Conservation (phyloP, 2,329 filamentous ascomycete species). For the Leptosphaerulina australis region DNA sequence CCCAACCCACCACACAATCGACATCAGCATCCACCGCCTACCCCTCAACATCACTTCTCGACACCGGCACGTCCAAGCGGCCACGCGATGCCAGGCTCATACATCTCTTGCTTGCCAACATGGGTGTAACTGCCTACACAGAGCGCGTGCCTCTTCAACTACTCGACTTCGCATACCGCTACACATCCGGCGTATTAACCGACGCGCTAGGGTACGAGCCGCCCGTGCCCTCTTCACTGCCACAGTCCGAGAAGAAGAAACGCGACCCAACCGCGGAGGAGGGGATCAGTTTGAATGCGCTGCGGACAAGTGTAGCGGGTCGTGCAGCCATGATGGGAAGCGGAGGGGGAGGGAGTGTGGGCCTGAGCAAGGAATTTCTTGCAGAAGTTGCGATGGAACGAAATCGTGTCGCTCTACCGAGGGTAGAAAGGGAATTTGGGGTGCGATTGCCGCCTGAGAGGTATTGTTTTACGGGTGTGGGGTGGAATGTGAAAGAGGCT, state of each 20-base stretch:
- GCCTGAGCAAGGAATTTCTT: slow-evolving; percentile 75
- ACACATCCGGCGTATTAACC: slow-evolving; percentile 72
- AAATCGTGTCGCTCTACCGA: slow-evolving; percentile 53
- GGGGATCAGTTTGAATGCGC: slow-evolving; percentile 67
- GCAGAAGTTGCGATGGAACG: slow-evolving; percentile 65
- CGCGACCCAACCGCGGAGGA: slow-evolving; percentile 39
- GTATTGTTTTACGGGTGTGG: slow-evolving; percentile 54
- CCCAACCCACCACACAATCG: slow-evolving; percentile 20
- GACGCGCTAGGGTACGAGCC: slow-evolving; percentile 58
- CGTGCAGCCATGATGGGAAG: slow-evolving; percentile 56
- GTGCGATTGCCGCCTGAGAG: slow-evolving; percentile 66
- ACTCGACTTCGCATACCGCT: slow-evolving; percentile 84
- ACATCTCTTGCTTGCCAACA: slow-evolving; percentile 77
- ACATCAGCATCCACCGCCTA: slow-evolving; percentile 33
- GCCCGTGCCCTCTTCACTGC: slow-evolving; percentile 19
- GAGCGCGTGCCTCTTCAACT: slow-evolving; percentile 81
- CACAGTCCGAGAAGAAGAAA: slow-evolving; percentile 30
- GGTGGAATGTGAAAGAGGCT: slow-evolving; percentile 47
- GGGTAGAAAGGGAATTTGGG: slow-evolving; percentile 62
- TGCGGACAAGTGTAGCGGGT: slow-evolving; percentile 74
- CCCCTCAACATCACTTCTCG: slow-evolving; percentile 42
- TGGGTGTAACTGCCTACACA: slow-evolving; percentile 80
- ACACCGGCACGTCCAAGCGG: slow-evolving; percentile 52
- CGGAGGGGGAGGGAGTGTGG: slow-evolving; percentile 42
- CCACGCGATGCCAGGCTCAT: slow-evolving; percentile 81